These are phyloP conservation scores for Tolypocladium endophyticum DNA, from an alignment of 2,329 filamentous ascomycete species.

Conservation along the genomic window DNA sequence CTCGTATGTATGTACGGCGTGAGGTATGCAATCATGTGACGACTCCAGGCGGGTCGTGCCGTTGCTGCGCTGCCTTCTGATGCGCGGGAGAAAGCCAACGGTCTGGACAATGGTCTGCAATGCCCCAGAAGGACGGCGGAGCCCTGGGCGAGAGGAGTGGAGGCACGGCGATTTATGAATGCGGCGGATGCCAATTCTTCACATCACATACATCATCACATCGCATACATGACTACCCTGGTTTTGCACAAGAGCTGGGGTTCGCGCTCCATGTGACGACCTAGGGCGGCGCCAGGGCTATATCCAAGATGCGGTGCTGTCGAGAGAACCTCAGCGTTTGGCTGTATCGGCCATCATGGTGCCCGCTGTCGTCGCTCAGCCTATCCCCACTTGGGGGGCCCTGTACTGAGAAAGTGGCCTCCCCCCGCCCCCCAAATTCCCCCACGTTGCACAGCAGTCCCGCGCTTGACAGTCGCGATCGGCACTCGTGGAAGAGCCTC, in stretches of 20 bases:
- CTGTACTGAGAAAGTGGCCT: background rate
- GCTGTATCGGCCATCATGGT: background rate
- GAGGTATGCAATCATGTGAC: background rate
- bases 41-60: background rate
- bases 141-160: background rate
- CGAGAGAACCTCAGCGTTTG: background rate
- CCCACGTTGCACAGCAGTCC: background rate
- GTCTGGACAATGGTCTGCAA: too few relatives aligned
- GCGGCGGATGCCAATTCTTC: background rate
- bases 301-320: background rate
- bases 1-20: background rate
- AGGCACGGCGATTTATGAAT: background rate
- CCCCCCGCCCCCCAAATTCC: background rate
- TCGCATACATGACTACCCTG: too few relatives aligned
- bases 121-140: background rate
- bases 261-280: background rate
- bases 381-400: background rate
- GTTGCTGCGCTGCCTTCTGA: background rate
- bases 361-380: background rate
- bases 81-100: background rate
- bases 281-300: background rate
- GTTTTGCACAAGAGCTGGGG: background rate
- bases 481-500: background rate
- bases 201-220: background rate
- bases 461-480: background rate